A percentile compares a stretch with the other conserved stretches of the same genome.
Conservation (phyloP, 176 grass and related monocot genomes). For the Calamus simplicifolius region DNA sequence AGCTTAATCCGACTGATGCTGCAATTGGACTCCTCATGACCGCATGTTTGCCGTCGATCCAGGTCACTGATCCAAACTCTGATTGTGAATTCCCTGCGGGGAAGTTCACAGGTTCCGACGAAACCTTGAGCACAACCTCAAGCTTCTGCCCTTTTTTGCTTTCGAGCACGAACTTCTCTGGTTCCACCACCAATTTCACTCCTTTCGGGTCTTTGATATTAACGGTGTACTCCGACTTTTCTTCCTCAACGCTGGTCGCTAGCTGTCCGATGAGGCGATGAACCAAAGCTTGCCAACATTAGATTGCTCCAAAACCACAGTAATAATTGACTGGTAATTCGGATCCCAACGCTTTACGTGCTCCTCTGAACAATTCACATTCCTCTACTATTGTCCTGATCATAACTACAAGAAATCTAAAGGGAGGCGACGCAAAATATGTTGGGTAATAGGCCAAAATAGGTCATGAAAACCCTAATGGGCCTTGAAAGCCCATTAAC, state of each 20-base stretch:
- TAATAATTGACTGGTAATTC: slow-evolving; percentile 16
- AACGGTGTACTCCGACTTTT: background rate
- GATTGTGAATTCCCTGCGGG: background rate
- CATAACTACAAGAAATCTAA: too few relatives aligned
- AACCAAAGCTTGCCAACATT: background rate
- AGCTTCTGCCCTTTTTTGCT: background rate
- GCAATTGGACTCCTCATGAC: slow-evolving; percentile 4
- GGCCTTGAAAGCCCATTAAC: too few relatives aligned
- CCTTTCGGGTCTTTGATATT: background rate
- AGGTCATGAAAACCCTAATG: too few relatives aligned
- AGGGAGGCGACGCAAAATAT: too few relatives aligned
- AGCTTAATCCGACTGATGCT: background rate
- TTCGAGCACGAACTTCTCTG: background rate
- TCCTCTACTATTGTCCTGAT: too few relatives aligned
- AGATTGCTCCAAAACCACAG: background rate
- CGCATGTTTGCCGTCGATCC: slow-evolving; percentile 1
- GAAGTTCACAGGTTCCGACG: background rate
- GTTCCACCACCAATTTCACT: slow-evolving; percentile 5
- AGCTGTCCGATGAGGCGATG: background rate
- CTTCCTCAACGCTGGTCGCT: background rate
- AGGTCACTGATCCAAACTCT: slow-evolving; percentile 9
- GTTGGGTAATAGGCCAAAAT: too few relatives aligned
- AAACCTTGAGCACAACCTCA: slow-evolving; percentile 1
- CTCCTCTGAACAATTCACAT: background rate
- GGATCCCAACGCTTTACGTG: background rate